Conservation (phyloP, 106 monocot species). For the Dendrobium officinale region DNA sequence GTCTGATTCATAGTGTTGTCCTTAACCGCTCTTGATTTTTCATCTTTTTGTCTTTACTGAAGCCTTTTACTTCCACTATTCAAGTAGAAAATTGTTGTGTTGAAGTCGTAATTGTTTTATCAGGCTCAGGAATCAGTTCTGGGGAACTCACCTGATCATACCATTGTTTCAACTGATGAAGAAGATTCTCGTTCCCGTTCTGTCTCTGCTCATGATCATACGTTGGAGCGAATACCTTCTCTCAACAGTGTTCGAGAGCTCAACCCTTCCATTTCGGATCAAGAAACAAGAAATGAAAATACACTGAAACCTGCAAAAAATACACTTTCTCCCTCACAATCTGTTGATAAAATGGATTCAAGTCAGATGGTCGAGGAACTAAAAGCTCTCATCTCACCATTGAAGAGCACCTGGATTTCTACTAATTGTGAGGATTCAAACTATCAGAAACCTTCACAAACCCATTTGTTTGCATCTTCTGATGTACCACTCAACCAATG, state of each 20-base stretch:
- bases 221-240: constrained; percentile 20
- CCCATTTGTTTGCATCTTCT: neutral
- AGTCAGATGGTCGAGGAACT: constrained; percentile 3
- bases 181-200: constrained; percentile 5
- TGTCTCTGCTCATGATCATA: constrained; percentile 5
- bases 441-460: neutral
- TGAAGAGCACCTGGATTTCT: constrained; percentile 30
- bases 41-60: too few relatives aligned
- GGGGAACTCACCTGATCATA: neutral
- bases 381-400: constrained; percentile 7
- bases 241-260: constrained; percentile 18
- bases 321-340: constrained; percentile 12
- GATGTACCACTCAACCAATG: constrained; percentile 20
- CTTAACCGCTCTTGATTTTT: too few relatives aligned
- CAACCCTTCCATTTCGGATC: constrained; percentile 1
- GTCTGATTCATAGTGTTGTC: too few relatives aligned
- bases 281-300: constrained; percentile 11
- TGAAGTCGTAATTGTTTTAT: constrained; percentile 6
- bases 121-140: constrained; percentile 15
- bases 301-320: neutral
- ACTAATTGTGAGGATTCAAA: neutral
- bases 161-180: neutral
- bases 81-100: too few relatives aligned
- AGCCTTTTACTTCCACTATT: too few relatives aligned
- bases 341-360: constrained; percentile 10